Base-by-base conservation (phyloP, 2,329 filamentous ascomycete genomes). In the Fusarium sp. region DNA sequence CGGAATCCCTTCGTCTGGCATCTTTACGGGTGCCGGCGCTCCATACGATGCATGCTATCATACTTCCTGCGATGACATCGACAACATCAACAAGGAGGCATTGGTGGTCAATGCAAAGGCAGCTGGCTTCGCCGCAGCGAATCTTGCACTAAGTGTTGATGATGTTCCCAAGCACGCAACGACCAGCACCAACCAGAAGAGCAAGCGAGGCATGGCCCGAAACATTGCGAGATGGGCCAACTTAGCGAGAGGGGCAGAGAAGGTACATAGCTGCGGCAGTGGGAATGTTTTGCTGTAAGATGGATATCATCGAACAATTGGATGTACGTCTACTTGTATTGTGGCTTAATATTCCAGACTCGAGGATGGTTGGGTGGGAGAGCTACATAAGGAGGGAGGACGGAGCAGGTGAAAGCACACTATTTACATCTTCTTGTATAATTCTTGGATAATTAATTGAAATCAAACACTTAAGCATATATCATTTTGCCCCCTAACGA, bases 51-150 rank as follows among this genome's bases (percentile, higher is more conserved):
- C 55, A 4, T 79, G 79, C 76, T 80, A 82, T 74, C 78, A 84
- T 71, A 63, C 78, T 23, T 73, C 77, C 9, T 82, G 81, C 65
- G 83, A 85, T 54, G 77, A 71, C 27, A 73, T 82, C 15, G 57
- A 73, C 48, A 82, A 84, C 67, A 78, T 83, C 63, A 78, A 82
- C 71, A 75, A 77, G 71, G 78, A 81, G 7, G 79, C 81, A 4
- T 41, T 80, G 10, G 77, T 77, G 1, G 60, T 77, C 31, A 83
- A 80, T 60, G 62, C 80, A 54, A 80, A 78, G 67, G 80, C 81
- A 18, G 88, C 89, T 44, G 88, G 85, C 1, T 79, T 83, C 65
- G 82, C 82, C 1, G 82, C 85, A n/a, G 87, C 86, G 13, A 62
- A 72, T 41, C 75, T 82, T 16, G 78, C 80, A n/a, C 70, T 78